Evolutionary conservation across 192 early-diverging fungal species (phyloP), one percentile per base, ranked within the genome.

Genomic region (Mortierella alpina): DNA sequence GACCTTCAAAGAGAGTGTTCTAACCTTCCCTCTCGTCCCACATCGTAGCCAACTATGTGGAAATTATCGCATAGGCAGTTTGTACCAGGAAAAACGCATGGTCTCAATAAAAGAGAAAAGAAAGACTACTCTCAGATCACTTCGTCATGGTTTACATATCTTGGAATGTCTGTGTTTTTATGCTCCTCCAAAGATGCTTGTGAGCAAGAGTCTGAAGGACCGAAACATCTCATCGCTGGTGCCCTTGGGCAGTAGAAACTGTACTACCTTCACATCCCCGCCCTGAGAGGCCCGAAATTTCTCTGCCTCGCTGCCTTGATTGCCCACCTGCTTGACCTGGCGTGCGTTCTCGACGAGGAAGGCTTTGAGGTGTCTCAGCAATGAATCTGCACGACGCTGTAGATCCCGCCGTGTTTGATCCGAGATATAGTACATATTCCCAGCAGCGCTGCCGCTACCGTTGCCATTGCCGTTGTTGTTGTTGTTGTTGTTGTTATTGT

Each of bases 291-390:
- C 75, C 45, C 75, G 41, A 49, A 79, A 79, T 40, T 79, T 84
- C 55, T 84, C 79, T 4, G 83, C 74, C 22, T 87, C 82, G 13
- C 68, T 61, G 13, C 79, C 84, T 60, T 85, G 86, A 41, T 80
- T 84, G 1, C 86, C 78, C 7, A 82, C 65, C 41, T 82, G 75
- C 56, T 87, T 86, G 3, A 83, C 80, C 53, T 75, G 68, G 5
- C 89, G 77, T 10, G 87, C 85, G 49, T 83, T 86, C 46, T 90
- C 87, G 60, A 90, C 89, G 63, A 91, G 59, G 52, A 70, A 90
- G 3, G 87, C 85, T 54, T 91, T 91, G 13, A 87, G 68, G 50
- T 80, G 83, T 41, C 88, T 86, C 54, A 90, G 65, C 6, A 86
- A 68, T 4, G 77, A 57, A 53, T 90, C 88, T 1, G 85, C 82